phyloP scores from a whole-genome alignment of 148 eudicot genomes.

The Polygonum maritimum region DNA sequence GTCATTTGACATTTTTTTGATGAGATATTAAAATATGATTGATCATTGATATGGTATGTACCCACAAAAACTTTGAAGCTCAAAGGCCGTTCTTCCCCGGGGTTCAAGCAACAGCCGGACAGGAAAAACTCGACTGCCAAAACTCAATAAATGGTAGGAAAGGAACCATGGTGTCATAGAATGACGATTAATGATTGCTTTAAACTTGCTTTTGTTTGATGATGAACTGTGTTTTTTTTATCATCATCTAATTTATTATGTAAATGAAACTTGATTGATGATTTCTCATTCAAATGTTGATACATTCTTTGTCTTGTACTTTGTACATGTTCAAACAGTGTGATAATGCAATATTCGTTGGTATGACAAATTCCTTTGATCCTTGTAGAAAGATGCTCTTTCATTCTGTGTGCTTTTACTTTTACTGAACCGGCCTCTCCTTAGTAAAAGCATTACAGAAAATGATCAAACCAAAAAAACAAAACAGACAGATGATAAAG shows the following conservation, averaged over 20 bases:
- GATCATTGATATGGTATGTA: neutral
- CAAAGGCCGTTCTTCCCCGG: conserved; percentile 56
- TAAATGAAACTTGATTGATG: no score
- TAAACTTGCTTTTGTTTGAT: neutral
- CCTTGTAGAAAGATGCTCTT: neutral
- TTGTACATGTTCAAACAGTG: conserved; percentile 1
- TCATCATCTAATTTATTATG: no score
- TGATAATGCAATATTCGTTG: neutral
- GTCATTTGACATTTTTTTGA: no score
- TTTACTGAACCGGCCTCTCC: neutral
- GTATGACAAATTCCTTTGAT: neutral
- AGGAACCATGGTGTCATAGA: neutral
- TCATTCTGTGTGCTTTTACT: neutral
- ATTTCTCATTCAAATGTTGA: no score
- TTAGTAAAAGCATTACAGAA: neutral
- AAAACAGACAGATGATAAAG: neutral
- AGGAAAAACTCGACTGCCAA: conserved; percentile 3
- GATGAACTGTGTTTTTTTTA: neutral
- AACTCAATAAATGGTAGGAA: neutral
- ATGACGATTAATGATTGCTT: neutral
- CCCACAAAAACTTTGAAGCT: conserved; percentile 23
- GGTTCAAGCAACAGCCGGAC: conserved; percentile 28
- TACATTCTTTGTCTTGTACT: neutral
- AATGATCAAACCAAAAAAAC: neutral
- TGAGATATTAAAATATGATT: neutral